Evolutionary conservation across 2,329 filamentous ascomycete species (phyloP), one percentile per base, ranked within the genome.

Genomic region (Xylaria sp.): DNA sequence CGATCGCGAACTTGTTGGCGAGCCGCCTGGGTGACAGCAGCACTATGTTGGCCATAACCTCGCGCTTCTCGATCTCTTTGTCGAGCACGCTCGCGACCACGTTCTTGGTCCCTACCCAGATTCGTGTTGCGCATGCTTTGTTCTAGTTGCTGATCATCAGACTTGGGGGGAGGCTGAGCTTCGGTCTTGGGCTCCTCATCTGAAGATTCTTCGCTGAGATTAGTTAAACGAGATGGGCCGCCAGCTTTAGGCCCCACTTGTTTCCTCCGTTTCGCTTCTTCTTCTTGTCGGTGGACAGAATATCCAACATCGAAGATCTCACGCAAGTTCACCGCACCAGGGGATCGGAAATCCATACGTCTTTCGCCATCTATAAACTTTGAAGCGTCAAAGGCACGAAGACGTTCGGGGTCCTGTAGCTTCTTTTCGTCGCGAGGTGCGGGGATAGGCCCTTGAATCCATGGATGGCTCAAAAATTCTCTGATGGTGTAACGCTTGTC

Each of bases 291-390:
- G 78, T 98, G 96, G 9, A 99, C 96, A 9, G 96, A 95, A 75
- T 99, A 99, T n/a, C 93, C 91, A 55, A 99, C 95, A 75, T 99
- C 96, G 72, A 99, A 99, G 2, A 98, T 94, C 79, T 99, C 96
- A 66, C 96, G 93, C 13, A 99, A 84, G 77, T 98, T 98, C 80
- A 99, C 91, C 2, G 93, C 94, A 57, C 94, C 96, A 0, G 96
- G 96, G 0, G 94, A 98, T 65, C 96, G 89, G 89, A 98, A 99
- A 79, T 99, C 96, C 81, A 91, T 89, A 20, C 92, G 89, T 69
- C 88, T 90, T 31, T 91, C 90, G 42, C 83, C 79, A 38, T 87
- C 86, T 49, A 84, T 79, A 17, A 88, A 77, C 56, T 84, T 84
- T 47, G 81, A 76, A 0, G 86, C 80, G 63, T 90, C 86, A 70